These are phyloP conservation scores for Phtheirospermum japonicum DNA, from an alignment of 257 asterid species.

Conservation along the genomic window DNA sequence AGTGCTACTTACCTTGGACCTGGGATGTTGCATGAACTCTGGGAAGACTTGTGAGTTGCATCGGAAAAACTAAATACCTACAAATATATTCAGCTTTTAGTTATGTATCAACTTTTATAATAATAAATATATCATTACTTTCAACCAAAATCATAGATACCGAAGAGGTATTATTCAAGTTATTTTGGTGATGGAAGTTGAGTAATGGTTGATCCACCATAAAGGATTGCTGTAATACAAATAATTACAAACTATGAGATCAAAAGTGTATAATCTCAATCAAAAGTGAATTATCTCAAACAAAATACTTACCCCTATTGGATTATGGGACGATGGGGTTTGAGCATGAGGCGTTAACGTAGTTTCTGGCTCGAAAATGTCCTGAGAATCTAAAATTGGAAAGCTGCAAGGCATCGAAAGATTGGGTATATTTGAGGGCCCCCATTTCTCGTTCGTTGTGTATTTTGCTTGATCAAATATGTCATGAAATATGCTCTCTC, in stretches of 20 bases:
- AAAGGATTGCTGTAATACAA: constrained; percentile 25
- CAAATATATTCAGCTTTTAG: background rate
- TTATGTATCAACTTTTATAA: background rate
- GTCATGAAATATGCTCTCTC: constrained; percentile 30
- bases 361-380: constrained; percentile 18
- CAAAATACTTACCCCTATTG: constrained; percentile 28
- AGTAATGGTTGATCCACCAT: constrained; percentile 27
- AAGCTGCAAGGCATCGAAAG: constrained; percentile 16
- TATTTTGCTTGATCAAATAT: constrained; percentile 28
- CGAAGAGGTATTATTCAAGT: constrained; percentile 23
- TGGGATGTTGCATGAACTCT: constrained; percentile 16
- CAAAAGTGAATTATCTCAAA: too few species aligned
- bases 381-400: constrained; percentile 21
- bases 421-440: constrained; percentile 4
- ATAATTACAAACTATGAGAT: background rate
- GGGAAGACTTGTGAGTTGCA: constrained; percentile 23
- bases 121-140: too few species aligned
- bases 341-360: background rate
- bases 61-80: constrained; percentile 23
- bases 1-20: constrained; percentile 39
- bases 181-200: constrained; percentile 21
- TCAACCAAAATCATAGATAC: background rate
- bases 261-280: too few species aligned
- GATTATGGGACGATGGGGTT: constrained; percentile 2
- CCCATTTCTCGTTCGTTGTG: constrained; percentile 12